A percentile compares a stretch with the other conserved stretches of the same genome.
phyloP scores from a whole-genome alignment of 768 basidiomycete species.

The Lactifluus echinatus region DNA sequence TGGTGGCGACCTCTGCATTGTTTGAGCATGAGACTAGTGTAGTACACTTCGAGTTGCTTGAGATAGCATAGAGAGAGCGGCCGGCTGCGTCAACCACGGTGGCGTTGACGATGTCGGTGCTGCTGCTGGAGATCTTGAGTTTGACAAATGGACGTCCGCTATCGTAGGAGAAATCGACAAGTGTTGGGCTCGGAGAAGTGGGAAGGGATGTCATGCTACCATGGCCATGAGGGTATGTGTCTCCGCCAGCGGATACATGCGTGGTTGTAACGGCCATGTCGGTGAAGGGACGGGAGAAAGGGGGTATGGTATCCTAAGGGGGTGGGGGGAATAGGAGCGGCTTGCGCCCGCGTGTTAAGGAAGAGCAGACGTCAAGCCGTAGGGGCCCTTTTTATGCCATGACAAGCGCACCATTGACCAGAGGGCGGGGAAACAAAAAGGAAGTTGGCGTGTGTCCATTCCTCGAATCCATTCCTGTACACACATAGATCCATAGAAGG shows the following conservation, averaged over 20 bases:
- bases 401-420: neutral
- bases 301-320: no score
- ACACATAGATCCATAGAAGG: no score
- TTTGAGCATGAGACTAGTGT: neutral
- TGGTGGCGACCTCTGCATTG: slow-evolving; percentile 1
- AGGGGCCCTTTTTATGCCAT: neutral
- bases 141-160: slow-evolving; percentile 3
- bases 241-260: slow-evolving; percentile 13
- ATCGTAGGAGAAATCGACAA: neutral
- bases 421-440: neutral
- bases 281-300: no score
- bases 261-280: slow-evolving; percentile 1
- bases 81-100: neutral
- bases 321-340: neutral
- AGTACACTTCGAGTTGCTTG: slow-evolving; percentile 7
- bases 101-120: slow-evolving; percentile 6
- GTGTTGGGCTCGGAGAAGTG: neutral
- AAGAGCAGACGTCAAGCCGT: neutral
- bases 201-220: neutral
- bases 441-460: neutral
- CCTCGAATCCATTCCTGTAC: no score
- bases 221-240: neutral
- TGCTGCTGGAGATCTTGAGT: slow-evolving; percentile 1
- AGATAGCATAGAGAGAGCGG: neutral
- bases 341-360: neutral